phyloP scores from a whole-genome alignment of 2,329 filamentous ascomycete genomes.

The Cadophora sp. region DNA sequence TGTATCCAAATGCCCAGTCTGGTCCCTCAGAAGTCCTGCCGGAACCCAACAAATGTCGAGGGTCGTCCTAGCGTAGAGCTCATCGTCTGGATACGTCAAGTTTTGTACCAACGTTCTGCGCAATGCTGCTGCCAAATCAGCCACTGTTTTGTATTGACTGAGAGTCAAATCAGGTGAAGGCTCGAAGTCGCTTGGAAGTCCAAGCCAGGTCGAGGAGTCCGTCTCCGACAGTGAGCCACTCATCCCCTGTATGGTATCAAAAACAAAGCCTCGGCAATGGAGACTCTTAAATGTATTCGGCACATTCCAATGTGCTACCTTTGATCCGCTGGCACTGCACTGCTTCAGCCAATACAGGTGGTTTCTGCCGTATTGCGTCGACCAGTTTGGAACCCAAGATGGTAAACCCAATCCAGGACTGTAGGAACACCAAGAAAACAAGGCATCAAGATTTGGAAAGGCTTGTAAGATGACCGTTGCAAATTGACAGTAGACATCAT shows the following conservation, averaged over 20 bases:
- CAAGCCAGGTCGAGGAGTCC: too few species aligned
- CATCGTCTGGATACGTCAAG: background rate
- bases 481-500: conserved; percentile 18
- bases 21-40: background rate
- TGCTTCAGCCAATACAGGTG: conserved; percentile 23
- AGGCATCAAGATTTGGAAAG: conserved; percentile 8
- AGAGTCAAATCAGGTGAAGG: too few species aligned
- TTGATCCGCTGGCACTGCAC: background rate
- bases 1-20: too few species aligned
- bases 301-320: background rate
- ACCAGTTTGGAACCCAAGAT: conserved; percentile 27
- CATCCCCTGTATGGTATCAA: conserved; percentile 11
- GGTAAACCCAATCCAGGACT: background rate
- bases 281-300: background rate
- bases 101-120: conserved; percentile 3
- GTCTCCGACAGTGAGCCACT: conserved; percentile 11
- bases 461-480: background rate
- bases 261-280: conserved; percentile 14
- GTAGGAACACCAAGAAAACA: conserved; percentile 22
- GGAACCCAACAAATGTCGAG: conserved; percentile 17
- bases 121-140: conserved; percentile 3
- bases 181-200: too few species aligned
- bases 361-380: conserved; percentile 14
- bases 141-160: background rate
- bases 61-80: background rate